phyloP scores from a whole-genome alignment of 2,329 filamentous ascomycete species.

The Fusarium anguioides region DNA sequence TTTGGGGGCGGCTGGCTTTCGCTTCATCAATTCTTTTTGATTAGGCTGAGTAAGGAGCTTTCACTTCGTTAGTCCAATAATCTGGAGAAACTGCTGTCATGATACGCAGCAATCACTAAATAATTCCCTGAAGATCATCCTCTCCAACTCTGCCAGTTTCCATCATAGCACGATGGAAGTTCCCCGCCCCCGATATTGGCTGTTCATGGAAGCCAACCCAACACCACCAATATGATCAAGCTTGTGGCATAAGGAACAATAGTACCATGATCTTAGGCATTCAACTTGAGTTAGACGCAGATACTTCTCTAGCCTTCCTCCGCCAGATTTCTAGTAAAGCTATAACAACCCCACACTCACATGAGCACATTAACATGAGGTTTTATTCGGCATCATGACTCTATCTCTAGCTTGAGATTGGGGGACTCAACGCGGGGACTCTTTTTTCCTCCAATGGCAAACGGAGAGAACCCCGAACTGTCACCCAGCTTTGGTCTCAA shows the following conservation, averaged over 20 bases:
- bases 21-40: not conserved
- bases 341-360: conserved; percentile 20
- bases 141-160: conserved; percentile 16
- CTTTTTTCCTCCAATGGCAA: conserved; percentile 47
- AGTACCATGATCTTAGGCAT: not conserved
- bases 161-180: not conserved
- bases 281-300: not conserved
- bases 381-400: conserved; percentile 34
- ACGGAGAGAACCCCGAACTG: conserved; percentile 42
- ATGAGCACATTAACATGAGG: conserved; percentile 34
- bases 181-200: conserved; percentile 17
- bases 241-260: not conserved
- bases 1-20: conserved; percentile 32
- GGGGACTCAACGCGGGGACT: conserved; percentile 30
- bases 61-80: not conserved
- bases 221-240: not conserved
- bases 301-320: not conserved
- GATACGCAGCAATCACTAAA: not conserved
- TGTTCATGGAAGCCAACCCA: not conserved
- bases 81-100: conserved; percentile 2
- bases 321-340: conserved; percentile 16
- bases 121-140: not conserved
- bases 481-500: conserved; percentile 18
- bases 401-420: conserved; percentile 36
- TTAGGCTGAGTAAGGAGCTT: not conserved